Conservation (phyloP, 164 flowering plant species). For the Aristolochia fimbriata region DNA sequence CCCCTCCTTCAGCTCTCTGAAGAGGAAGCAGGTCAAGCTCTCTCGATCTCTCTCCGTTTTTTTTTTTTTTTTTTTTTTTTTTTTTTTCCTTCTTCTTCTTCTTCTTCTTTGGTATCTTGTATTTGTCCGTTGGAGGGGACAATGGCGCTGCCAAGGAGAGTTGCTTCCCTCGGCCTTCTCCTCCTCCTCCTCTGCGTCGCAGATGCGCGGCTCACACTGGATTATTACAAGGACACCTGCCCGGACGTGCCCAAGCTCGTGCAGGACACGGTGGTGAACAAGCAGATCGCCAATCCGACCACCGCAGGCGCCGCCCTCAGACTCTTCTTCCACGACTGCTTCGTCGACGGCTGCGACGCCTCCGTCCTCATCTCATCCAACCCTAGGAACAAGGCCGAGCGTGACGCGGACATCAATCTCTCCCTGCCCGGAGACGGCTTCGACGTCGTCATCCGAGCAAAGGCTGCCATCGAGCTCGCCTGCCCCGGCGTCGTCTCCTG, state of each 20-base stretch:
- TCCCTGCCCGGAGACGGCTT: slow-evolving; percentile 74
- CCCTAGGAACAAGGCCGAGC: slow-evolving; percentile 44
- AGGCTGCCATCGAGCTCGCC: slow-evolving; percentile 50
- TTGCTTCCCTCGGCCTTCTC: slow-evolving; percentile 5
- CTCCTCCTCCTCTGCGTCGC: neutral
- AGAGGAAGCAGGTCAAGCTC: slow-evolving; percentile 1
- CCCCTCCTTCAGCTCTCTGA: neutral
- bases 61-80: neutral
- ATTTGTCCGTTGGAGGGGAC: neutral
- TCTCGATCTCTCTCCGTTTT: neutral
- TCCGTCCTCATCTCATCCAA: slow-evolving; percentile 50
- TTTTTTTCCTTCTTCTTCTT: neutral
- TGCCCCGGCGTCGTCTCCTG: slow-evolving; percentile 75
- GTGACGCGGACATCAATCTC: slow-evolving; percentile 61
- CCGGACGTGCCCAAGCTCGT: slow-evolving; percentile 34
- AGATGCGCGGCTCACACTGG: slow-evolving; percentile 23
- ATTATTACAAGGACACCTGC: slow-evolving; percentile 39
- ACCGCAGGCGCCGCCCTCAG: slow-evolving; percentile 61
- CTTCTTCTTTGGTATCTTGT: no score
- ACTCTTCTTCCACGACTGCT: slow-evolving; percentile 60
- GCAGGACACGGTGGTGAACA: slow-evolving; percentile 24
- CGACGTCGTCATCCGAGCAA: slow-evolving; percentile 45
- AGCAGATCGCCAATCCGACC: slow-evolving; percentile 47
- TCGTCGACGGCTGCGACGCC: slow-evolving; percentile 55
- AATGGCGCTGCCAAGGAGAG: neutral